Conservation (phyloP, 768 basidiomycete species). For the Dictyophora rubrovolvata region DNA sequence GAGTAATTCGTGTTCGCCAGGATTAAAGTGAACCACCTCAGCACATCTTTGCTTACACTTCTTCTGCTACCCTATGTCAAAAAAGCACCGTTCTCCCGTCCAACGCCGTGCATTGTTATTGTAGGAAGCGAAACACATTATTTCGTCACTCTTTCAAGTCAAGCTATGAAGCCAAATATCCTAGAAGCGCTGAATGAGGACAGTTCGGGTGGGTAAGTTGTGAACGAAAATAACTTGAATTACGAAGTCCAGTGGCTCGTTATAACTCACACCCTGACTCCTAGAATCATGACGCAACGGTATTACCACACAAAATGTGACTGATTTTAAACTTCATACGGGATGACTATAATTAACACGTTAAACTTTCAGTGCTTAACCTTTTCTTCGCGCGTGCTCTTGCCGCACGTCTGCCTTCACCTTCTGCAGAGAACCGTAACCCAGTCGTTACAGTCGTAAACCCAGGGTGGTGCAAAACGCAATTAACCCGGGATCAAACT, state of each 20-base stretch:
- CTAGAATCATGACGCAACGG: not conserved
- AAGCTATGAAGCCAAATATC: not conserved
- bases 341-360: no score
- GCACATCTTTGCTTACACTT: conserved; percentile 6
- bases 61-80: conserved; percentile 3
- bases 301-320: not conserved
- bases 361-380: conserved; percentile 3
- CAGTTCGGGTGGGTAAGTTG: not conserved
- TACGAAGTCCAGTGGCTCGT: not conserved
- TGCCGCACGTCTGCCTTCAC: not conserved
- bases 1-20: not conserved
- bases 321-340: not conserved
- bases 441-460: not conserved
- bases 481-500: not conserved
- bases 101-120: conserved; percentile 7
- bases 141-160: not conserved
- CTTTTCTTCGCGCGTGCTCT: conserved; percentile 7
- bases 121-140: conserved; percentile 6
- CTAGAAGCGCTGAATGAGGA: conserved; percentile 1
- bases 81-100: not conserved
- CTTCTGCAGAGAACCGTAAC: not conserved
- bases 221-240: not conserved
- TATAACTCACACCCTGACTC: not conserved
- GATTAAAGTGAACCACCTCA: conserved; percentile 10
- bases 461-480: conserved; percentile 1